Evolutionary conservation across 305 asterid genomes (phyloP).

Genomic region (Rubia tinctorum): DNA sequence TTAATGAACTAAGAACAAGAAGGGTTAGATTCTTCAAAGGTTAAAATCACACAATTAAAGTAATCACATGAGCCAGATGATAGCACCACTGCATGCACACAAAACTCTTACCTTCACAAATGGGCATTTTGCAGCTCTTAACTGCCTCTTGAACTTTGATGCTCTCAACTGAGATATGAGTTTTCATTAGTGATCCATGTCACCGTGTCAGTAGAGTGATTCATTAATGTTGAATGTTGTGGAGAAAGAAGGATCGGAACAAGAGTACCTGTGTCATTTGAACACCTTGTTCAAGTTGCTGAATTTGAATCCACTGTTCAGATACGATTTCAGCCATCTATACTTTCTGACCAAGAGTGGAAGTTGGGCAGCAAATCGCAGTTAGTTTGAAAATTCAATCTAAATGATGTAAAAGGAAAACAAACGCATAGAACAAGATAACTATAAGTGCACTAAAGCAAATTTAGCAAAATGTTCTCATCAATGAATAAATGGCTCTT

Average conservation of each 20-base stretch:
- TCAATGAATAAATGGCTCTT: background rate
- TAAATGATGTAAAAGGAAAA: background rate
- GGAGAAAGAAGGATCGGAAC: constrained; percentile 2
- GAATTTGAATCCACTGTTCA: constrained; percentile 92
- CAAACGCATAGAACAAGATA: background rate
- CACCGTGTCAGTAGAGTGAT: background rate
- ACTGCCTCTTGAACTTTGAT: constrained; percentile 44
- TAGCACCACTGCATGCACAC: constrained; percentile 10
- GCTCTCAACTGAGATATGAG: constrained; percentile 46
- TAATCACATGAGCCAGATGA: background rate
- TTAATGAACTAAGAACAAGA: constrained; percentile 36
- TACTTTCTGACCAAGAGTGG: background rate
- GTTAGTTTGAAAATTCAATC: background rate
- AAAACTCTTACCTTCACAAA: constrained; percentile 52
- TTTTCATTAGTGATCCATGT: constrained; percentile 8
- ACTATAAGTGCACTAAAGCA: background rate
- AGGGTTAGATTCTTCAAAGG: constrained; percentile 3
- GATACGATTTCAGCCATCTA: constrained; percentile 63
- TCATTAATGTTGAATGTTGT: background rate
- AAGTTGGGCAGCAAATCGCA: constrained; percentile 6
- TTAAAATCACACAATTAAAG: constrained; percentile 3
- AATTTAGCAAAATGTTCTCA: background rate
- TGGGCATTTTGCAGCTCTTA: constrained; percentile 56
- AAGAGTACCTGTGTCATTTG: constrained; percentile 65
- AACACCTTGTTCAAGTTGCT: constrained; percentile 90